Conservation (phyloP, 495 filamentous ascomycete genomes). For the Penicillium subrubescens region DNA sequence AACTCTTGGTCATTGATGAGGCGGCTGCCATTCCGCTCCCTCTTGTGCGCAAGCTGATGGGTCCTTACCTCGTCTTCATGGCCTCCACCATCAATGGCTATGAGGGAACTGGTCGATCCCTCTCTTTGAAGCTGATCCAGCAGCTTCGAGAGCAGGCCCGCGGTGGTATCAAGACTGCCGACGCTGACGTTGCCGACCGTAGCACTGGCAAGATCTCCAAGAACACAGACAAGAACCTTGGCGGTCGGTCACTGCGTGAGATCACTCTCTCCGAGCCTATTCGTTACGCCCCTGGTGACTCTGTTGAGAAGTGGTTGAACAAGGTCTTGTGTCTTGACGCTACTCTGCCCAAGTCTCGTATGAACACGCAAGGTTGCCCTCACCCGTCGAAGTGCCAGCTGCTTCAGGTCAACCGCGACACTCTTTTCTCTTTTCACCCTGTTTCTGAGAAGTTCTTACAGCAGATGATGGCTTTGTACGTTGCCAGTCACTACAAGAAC, state of each 20-base stretch:
- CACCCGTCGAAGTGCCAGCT: constrained; percentile 90
- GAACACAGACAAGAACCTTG: constrained; percentile 59
- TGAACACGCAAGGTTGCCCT: constrained; percentile 78
- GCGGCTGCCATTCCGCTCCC: constrained; percentile 96
- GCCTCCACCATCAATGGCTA: constrained; percentile 99
- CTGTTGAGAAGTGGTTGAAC: constrained; percentile 96
- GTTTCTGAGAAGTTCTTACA: constrained; percentile 97
- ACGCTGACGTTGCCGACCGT: constrained; percentile 71
- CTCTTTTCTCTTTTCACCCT: constrained; percentile 95
- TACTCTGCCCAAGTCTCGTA: constrained; percentile 74
- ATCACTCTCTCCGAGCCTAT: constrained; percentile 93
- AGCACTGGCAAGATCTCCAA: constrained; percentile 68
- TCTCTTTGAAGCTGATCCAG: constrained; percentile 96
- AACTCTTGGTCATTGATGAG: constrained; percentile 96
- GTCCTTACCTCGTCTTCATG: constrained; percentile 99
- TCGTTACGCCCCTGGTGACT: constrained; percentile 86
- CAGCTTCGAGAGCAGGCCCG: constrained; percentile 93
- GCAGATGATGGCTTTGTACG: constrained; percentile 96
- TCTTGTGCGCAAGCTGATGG: constrained; percentile 89
- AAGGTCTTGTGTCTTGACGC: constrained; percentile 91
- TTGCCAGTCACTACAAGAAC: constrained; percentile 99
- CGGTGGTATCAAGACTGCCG: constrained; percentile 54
- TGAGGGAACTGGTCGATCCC: constrained; percentile 92
- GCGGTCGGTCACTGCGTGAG: constrained; percentile 83
- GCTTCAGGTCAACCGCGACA: constrained; percentile 93